Percentiles rank a stretch among this genome's conserved stretches.
phyloP scores from a whole-genome alignment of 257 asterid species.

The Solanum tacnaense region DNA sequence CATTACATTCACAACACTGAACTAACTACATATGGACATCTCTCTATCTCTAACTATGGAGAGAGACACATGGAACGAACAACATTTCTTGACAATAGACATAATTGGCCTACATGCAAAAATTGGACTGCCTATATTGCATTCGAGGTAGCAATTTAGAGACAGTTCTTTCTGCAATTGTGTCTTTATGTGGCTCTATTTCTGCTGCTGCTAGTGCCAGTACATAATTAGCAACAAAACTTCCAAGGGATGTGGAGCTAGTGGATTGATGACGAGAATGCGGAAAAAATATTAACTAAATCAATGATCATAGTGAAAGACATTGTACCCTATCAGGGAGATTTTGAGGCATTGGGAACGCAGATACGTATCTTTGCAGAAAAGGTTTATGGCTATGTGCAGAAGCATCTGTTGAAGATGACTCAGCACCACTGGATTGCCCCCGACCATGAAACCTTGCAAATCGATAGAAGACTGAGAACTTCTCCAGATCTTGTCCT shows the following conservation, averaged over 20 bases:
- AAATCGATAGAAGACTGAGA: slow-evolving; percentile 72
- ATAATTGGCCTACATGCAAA: not conserved
- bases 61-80: not conserved
- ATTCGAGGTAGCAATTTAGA: not conserved
- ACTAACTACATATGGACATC: slow-evolving; percentile 3
- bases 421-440: slow-evolving; percentile 41
- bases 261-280: not conserved
- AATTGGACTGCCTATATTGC: not conserved
- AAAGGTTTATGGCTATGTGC: slow-evolving; percentile 28
- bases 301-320: slow-evolving; percentile 49
- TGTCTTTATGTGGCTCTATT: slow-evolving; percentile 14
- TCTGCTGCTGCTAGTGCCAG: slow-evolving; percentile 28
- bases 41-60: not conserved
- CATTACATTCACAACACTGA: slow-evolving; percentile 1
- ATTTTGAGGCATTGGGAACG: slow-evolving; percentile 59
- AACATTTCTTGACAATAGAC: not conserved
- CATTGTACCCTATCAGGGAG: slow-evolving; percentile 77
- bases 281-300: slow-evolving; percentile 20
- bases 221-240: slow-evolving; percentile 14
- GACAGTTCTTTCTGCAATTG: slow-evolving; percentile 12
- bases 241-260: slow-evolving; percentile 9
- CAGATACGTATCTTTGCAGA: slow-evolving; percentile 69
- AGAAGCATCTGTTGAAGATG: slow-evolving; percentile 37
- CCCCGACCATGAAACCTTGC: slow-evolving; percentile 84
- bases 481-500: slow-evolving; percentile 82